Evolutionary conservation across 768 basidiomycete genomes (phyloP), one percentile per base, ranked within the genome.

Genomic region (Leccinum uliginosum): DNA sequence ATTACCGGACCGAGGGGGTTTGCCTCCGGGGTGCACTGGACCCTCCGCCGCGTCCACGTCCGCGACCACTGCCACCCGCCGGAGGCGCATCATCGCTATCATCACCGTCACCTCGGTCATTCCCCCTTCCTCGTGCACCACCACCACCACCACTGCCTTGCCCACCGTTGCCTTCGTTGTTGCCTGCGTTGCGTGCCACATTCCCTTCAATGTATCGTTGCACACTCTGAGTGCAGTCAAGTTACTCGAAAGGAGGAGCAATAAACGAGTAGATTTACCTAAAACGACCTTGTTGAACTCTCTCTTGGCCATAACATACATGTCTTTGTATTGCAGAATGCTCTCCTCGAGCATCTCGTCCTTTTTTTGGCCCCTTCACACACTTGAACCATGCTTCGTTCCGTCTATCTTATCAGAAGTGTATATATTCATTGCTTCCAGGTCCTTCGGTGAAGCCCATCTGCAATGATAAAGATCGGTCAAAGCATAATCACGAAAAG

Each of bases 371-470:
- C 73, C 0, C 94, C 86, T 67, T 96, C 83, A 72, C 96, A 98
- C n/a, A 99, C 88, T 62, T 87, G 84, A 11, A 92, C 85, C 93
- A 98, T 97, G 50, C 85, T 82, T 26, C 93, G 83, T 69, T 99
- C 97, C 0, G 94, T 98, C 95, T 98, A 62, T 47, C n/a, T 34
- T 6, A 44, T 68, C 46, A 70, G 59, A 53, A 29, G 48, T 52
- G 21, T n/a, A 34, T 11, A 46, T 32, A 15, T 35, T 15, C 24
- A 27, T 51, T 17, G 17, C 29, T 19, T 19, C 47, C 19, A n/a
- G 21, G 49, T 26, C 73, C 73, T 54, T 83, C 77, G 11, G 82
- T 83, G 61, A 89, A 88, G n/a, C 87, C 87, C 87, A 89, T 89
- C 87, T 89, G 50, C 32, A 47, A 43, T 14, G 23, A 44, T n/a